These are phyloP conservation scores for Chlorella variabilis DNA, from an alignment of 163 green algal species.

Conservation along the genomic window DNA sequence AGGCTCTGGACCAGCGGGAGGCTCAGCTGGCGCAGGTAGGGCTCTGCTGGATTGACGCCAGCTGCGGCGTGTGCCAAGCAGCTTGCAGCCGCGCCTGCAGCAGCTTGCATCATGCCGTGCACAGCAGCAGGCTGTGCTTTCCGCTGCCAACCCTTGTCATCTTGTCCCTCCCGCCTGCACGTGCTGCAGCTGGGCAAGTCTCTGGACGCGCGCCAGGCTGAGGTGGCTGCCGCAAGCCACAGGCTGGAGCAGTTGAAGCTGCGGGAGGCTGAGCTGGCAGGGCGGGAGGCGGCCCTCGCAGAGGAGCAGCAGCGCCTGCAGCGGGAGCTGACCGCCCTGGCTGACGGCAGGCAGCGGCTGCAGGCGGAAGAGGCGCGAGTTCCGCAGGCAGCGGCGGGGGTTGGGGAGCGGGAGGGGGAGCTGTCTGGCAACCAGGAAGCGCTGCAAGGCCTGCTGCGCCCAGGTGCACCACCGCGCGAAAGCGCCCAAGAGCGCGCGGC, in stretches of 20 bases:
- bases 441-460: background rate
- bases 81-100: too few relatives aligned
- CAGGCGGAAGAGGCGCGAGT: background rate
- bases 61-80: too few relatives aligned
- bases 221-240: background rate
- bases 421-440: background rate
- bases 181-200: conserved; percentile 15
- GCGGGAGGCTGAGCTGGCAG: conserved; percentile 3
- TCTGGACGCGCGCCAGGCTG: conserved; percentile 16
- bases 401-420: conserved; percentile 1
- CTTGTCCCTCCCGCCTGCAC: too few relatives aligned
- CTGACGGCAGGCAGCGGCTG: background rate
- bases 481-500: background rate
- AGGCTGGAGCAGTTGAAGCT: conserved; percentile 12
- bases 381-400: background rate
- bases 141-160: too few relatives aligned
- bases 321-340: background rate
- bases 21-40: conserved; percentile 22
- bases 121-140: background rate
- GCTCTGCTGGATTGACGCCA: too few relatives aligned
- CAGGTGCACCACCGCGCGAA: conserved; percentile 8
- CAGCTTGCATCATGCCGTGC: too few relatives aligned
- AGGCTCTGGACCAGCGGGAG: background rate
- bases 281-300: conserved; percentile 10
- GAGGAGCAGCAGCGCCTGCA: conserved; percentile 13